A percentile compares a stretch with the other conserved stretches of the same genome.
Evolutionary conservation across 2,329 filamentous ascomycete species (phyloP).

Genomic region (Neopestalotiopsis sp.): DNA sequence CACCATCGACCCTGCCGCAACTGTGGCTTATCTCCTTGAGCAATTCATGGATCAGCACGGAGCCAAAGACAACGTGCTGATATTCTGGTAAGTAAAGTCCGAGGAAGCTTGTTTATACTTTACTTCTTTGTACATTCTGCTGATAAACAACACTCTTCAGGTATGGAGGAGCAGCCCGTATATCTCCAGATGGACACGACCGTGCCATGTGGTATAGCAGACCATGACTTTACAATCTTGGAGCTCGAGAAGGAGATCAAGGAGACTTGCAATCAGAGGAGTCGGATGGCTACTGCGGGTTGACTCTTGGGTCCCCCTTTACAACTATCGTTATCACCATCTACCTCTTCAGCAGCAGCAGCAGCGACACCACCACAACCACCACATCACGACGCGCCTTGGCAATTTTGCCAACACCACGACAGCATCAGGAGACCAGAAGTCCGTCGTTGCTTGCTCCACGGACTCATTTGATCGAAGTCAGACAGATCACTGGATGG

Average conservation of each 20-base stretch:
- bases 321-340: too few relatives aligned
- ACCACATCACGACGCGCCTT: too few relatives aligned
- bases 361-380: too few relatives aligned
- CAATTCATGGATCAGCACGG: constrained; percentile 3
- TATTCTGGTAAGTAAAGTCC: constrained; percentile 12
- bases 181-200: background rate
- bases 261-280: background rate
- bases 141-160: background rate
- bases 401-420: too few relatives aligned
- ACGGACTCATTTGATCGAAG: too few relatives aligned
- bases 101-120: background rate
- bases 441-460: too few relatives aligned
- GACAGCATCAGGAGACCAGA: too few relatives aligned
- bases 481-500: too few relatives aligned
- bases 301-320: too few relatives aligned
- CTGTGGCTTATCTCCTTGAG: background rate
- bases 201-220: constrained; percentile 12
- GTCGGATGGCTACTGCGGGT: too few relatives aligned
- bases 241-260: constrained; percentile 9
- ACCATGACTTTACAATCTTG: constrained; percentile 9
- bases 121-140: background rate
- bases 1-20: background rate
- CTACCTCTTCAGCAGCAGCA: too few relatives aligned
- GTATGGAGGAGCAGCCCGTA: constrained; percentile 15
- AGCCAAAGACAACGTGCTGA: constrained; percentile 1